Evolutionary conservation across 2,329 filamentous ascomycete species (phyloP).

Genomic region (Pyricularia sp.): DNA sequence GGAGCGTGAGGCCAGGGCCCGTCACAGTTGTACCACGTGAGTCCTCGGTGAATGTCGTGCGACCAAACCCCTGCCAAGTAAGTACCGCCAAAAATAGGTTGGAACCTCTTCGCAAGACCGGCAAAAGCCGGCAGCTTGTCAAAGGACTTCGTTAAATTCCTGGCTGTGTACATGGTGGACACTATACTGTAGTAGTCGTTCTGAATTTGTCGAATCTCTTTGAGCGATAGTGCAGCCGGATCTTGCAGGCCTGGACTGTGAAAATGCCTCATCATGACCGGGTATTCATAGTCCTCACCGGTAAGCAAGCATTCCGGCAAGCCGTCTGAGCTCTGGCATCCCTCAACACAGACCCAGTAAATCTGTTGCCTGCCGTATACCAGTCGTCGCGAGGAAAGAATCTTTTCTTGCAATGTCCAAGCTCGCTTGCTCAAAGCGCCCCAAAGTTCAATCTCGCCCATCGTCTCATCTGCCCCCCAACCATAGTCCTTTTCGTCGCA

Average conservation of each 20-base stretch:
- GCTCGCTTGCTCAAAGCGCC: neutral
- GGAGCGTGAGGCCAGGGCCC: neutral
- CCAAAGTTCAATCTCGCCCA: neutral
- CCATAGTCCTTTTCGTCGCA: no score
- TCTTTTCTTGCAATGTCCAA: neutral
- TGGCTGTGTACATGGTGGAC: neutral
- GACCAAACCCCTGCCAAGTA: constrained; percentile 3
- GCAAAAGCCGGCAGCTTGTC: neutral
- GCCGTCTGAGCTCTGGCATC: neutral
- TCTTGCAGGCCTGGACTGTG: neutral
- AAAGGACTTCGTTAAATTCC: neutral
- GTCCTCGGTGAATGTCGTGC: neutral
- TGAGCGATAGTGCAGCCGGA: neutral
- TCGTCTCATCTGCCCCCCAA: neutral
- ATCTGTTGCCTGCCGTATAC: neutral
- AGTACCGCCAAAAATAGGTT: neutral
- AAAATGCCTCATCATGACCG: neutral
- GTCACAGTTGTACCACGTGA: neutral
- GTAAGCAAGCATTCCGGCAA: neutral
- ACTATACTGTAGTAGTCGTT: neutral
- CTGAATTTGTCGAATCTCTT: neutral
- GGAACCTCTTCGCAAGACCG: neutral
- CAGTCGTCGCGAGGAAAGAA: neutral
- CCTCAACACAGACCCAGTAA: neutral
- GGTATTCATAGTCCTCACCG: neutral